Conservation (phyloP, 805 yeast species). For the Cyberlindnera maritima region DNA sequence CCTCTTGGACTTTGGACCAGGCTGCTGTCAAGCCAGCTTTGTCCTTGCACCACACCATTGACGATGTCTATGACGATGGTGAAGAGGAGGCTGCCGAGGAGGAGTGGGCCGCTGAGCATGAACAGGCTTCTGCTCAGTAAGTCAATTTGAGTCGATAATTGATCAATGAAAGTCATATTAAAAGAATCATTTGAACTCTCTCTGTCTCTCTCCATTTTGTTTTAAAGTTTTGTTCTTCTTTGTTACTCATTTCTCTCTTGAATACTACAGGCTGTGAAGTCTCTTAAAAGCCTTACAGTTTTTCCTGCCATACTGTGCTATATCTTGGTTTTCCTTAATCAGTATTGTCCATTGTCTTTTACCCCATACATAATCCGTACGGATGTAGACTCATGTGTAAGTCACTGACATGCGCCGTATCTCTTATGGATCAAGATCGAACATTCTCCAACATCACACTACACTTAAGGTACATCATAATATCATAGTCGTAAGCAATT, state of each 20-base stretch:
- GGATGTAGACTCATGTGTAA: background rate
- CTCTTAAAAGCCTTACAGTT: no score
- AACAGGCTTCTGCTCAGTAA: conserved; percentile 14
- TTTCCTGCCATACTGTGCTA: background rate
- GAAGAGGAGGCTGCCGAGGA: conserved; percentile 41
- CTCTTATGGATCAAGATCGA: no score
- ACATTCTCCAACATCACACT: no score
- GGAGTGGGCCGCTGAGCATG: conserved; percentile 30
- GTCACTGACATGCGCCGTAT: background rate
- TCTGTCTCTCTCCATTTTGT: background rate
- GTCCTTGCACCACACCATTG: conserved; percentile 73
- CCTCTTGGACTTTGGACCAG: conserved; percentile 93
- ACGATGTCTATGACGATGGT: conserved; percentile 53
- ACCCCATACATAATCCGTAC: no score
- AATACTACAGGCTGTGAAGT: no score
- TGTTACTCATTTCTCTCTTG: background rate
- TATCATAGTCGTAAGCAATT: no score
- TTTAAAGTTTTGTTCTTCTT: background rate
- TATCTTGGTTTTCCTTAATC: background rate
- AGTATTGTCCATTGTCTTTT: background rate
- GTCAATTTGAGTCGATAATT: background rate
- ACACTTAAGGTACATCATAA: no score
- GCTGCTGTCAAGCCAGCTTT: conserved; percentile 94
- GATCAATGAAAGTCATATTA: no score
- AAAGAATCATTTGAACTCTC: background rate